Conservation (phyloP, 2,329 filamentous ascomycete species). For the Pseudogymnoascus sp. region DNA sequence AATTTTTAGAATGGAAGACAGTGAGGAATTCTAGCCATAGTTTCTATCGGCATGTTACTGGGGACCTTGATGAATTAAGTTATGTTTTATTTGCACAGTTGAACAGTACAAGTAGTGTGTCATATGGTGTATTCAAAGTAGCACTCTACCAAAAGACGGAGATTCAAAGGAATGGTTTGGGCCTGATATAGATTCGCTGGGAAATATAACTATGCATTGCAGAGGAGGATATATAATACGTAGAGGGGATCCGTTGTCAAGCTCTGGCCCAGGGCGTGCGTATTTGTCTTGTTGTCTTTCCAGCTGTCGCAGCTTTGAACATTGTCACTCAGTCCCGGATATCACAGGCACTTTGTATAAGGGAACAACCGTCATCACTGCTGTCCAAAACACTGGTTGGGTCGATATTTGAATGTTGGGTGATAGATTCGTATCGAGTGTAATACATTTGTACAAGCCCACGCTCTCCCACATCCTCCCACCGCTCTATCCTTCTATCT, state of each 20-base stretch:
- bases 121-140: background rate
- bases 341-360: background rate
- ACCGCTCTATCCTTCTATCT: slow-evolving; percentile 1
- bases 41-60: background rate
- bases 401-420: slow-evolving; percentile 8
- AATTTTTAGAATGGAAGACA: background rate
- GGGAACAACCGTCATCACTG: background rate
- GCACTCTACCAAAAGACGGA: background rate
- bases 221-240: background rate
- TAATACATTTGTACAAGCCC: slow-evolving; percentile 26
- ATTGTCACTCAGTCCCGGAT: background rate
- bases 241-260: background rate
- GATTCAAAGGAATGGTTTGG: background rate
- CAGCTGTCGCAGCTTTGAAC: background rate
- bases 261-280: background rate
- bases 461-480: slow-evolving; percentile 9
- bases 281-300: background rate
- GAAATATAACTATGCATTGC: background rate
- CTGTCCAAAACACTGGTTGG: background rate
- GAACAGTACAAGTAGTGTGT: background rate
- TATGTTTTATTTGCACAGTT: background rate
- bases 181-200: background rate
- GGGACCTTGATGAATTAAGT: background rate
- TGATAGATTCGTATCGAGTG: slow-evolving; percentile 6
- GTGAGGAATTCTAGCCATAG: background rate